Percentiles rank a stretch among this genome's conserved stretches.
Conservation (phyloP, 108 stramenopile genomes). For the Nitzschia palea region DNA sequence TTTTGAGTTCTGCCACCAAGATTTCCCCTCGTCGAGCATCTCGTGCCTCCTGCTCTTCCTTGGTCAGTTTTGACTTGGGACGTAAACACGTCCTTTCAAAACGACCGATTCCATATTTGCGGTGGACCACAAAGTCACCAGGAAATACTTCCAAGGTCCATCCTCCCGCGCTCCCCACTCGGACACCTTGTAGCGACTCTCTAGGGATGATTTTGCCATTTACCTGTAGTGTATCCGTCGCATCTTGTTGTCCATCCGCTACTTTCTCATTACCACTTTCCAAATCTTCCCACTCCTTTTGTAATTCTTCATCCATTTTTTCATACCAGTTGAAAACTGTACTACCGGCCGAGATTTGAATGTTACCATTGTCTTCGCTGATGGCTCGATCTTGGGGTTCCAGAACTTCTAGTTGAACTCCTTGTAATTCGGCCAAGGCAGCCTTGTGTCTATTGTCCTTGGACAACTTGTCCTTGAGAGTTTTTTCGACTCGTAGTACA, state of each 20-base stretch:
- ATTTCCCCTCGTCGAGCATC: conserved; percentile 59
- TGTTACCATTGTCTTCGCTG: conserved; percentile 34
- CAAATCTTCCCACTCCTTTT: conserved; percentile 46
- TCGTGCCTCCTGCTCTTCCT: conserved; percentile 50
- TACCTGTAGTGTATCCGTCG: conserved; percentile 25
- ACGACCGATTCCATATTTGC: conserved; percentile 81
- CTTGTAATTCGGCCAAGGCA: conserved; percentile 42
- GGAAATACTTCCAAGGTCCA: conserved; percentile 82
- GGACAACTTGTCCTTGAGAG: conserved; percentile 47
- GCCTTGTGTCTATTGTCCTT: conserved; percentile 56
- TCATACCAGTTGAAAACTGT: conserved; percentile 54
- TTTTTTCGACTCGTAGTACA: conserved; percentile 38
- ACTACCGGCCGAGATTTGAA: conserved; percentile 30
- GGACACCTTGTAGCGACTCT: conserved; percentile 62
- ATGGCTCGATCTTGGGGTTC: conserved; percentile 38
- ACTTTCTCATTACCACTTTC: conserved; percentile 8
- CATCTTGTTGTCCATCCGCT: conserved; percentile 2
- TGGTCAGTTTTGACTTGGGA: conserved; percentile 61
- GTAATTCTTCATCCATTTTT: conserved; percentile 60
- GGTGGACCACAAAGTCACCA: conserved; percentile 86
- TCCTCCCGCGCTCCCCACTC: conserved; percentile 77
- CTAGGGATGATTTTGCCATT: conserved; percentile 58
- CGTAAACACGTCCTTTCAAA: conserved; percentile 68
- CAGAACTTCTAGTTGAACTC: conserved; percentile 57
- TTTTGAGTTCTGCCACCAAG: conserved; percentile 44